Conservation (phyloP, 371 early-diverging fungal species). For the Mucor mucedo region DNA sequence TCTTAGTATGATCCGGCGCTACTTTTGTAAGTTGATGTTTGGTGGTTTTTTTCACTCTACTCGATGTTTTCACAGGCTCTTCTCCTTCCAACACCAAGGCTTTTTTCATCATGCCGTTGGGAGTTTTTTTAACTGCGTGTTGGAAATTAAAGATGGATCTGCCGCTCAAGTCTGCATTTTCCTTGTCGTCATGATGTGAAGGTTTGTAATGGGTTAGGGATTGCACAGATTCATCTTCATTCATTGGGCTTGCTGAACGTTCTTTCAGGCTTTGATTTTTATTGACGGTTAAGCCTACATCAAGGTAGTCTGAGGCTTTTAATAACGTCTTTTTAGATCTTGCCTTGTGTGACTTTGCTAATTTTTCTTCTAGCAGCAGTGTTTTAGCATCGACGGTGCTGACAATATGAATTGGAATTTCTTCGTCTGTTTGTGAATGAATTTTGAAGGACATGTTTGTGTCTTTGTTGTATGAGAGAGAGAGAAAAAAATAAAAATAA, state of each 20-base stretch:
- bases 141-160: constrained; percentile 43
- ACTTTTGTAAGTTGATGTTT: constrained; percentile 6
- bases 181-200: constrained; percentile 29
- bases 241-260: constrained; percentile 6
- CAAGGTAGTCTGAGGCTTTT: constrained; percentile 1
- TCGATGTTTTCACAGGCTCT: constrained; percentile 2
- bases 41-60: constrained; percentile 10
- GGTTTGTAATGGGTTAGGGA: constrained; percentile 12
- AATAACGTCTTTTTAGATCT: constrained; percentile 20
- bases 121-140: constrained; percentile 26
- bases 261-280: background rate
- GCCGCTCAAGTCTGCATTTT: constrained; percentile 41
- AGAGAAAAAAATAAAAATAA: background rate
- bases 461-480: background rate
- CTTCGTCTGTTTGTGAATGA: constrained; percentile 45
- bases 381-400: constrained; percentile 38
- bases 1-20: constrained; percentile 29
- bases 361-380: constrained; percentile 41
- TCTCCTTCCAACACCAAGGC: constrained; percentile 19
- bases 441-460: constrained; percentile 21
- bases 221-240: constrained; percentile 19
- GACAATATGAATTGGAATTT: constrained; percentile 58
- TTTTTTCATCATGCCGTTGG: constrained; percentile 45
- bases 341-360: constrained; percentile 34
- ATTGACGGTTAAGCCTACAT: constrained; percentile 31